These are phyloP conservation scores for Skeletonema costatum DNA, from an alignment of 108 stramenopile genomes.

Conservation along the genomic window DNA sequence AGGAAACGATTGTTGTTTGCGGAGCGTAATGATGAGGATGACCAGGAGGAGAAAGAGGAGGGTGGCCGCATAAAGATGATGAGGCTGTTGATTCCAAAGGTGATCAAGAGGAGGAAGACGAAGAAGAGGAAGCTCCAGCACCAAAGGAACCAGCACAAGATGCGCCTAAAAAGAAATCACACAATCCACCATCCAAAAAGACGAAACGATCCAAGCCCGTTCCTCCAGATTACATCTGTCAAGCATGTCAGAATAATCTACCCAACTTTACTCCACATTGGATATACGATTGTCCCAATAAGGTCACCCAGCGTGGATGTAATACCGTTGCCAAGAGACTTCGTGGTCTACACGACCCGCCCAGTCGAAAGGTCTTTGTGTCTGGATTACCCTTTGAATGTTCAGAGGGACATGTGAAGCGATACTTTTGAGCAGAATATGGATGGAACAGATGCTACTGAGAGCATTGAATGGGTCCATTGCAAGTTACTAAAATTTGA, in stretches of 20 bases:
- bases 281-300: slow-evolving; percentile 90
- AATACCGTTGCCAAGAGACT: slow-evolving; percentile 68
- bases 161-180: not conserved
- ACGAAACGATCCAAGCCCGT: slow-evolving; percentile 77
- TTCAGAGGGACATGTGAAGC: slow-evolving; percentile 60
- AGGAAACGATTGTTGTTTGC: slow-evolving; percentile 47
- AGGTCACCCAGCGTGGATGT: slow-evolving; percentile 68
- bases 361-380: slow-evolving; percentile 80
- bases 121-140: slow-evolving; percentile 1
- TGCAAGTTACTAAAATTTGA: slow-evolving; percentile 79
- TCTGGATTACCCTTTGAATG: slow-evolving; percentile 83
- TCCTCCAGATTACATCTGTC: slow-evolving; percentile 81
- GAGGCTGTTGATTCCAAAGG: slow-evolving; percentile 11
- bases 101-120: slow-evolving; percentile 8
- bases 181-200: slow-evolving; percentile 54
- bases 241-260: slow-evolving; percentile 82
- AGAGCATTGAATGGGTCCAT: slow-evolving; percentile 59
- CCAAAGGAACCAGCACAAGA: slow-evolving; percentile 24
- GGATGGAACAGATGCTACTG: not conserved
- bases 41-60: slow-evolving; percentile 17
- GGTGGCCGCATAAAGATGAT: slow-evolving; percentile 20
- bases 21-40: slow-evolving; percentile 23
- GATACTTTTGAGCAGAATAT: slow-evolving; percentile 59
- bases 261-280: slow-evolving; percentile 61
- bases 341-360: slow-evolving; percentile 72